Evolutionary conservation across 2,329 filamentous ascomycete genomes (phyloP), one percentile per base, ranked within the genome.

Genomic region (Aspergillus sp.): DNA sequence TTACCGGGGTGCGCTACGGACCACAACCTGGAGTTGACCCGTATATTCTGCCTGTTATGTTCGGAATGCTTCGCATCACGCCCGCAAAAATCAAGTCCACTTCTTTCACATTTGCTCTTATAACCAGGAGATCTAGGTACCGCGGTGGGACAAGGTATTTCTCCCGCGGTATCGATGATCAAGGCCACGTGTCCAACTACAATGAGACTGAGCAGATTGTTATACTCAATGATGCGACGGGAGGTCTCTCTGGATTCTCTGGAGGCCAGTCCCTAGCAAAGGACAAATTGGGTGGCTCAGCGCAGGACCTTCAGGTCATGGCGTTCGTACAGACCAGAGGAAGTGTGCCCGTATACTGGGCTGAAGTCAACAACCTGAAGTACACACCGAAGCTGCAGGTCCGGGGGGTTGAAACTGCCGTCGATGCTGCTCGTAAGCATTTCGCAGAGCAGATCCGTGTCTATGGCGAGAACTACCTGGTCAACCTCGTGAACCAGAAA

Each of bases 141-240:
- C 87, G 94, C 63, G 93, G 89, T 38, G 95, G 95, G 48, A 98
- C 95, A 15, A 84, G 96, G 73, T 98, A 97, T 79, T 95, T 99
- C 74, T 96, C 95, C 2, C 88, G 95, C 65, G 95, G 95, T 54
- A 87, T 98, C 50, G 94, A 99, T 72, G 93, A 96, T 66, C 84
- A 95, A 63, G 95, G 95, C 23, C 88, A 98, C 74, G 95, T 95
- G n/a, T 92, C 95, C 66, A 99, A 99, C 76, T 99, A 94, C 83
- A 99, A 99, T 73, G 95, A 99, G 82, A 98, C 95, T 0, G 95
- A 99, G 74, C 95, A 99, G 74, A 83, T 95, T 36, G 84, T 96
- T 62, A 87, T 99, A 39, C 78, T 98, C 67, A 98, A 98, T 70
- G 95, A 98, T 76, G 83, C 85, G 51, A 83, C 84, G 3, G 87